These are phyloP conservation scores for Avena insularis DNA, from an alignment of 176 grass and related monocot genomes.

Conservation along the genomic window DNA sequence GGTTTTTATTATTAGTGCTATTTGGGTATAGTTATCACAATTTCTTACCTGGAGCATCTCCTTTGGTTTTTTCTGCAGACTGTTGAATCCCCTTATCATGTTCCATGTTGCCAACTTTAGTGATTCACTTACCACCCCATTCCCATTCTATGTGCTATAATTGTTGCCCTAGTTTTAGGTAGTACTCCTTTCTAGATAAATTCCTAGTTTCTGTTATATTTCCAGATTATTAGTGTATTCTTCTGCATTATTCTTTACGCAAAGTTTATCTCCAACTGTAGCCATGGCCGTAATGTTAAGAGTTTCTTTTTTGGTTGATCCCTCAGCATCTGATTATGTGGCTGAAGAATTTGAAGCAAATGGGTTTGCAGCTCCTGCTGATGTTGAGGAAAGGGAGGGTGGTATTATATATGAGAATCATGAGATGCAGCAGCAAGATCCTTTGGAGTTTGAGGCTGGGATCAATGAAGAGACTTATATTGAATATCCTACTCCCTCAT, in stretches of 20 bases:
- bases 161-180: neutral
- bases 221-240: constrained; percentile 4
- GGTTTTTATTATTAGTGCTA: constrained; percentile 18
- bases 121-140: neutral
- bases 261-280: neutral
- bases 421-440: constrained; percentile 57
- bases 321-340: constrained; percentile 57
- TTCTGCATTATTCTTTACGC: neutral
- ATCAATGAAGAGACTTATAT: constrained; percentile 40
- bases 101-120: neutral
- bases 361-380: constrained; percentile 40
- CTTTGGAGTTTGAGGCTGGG: constrained; percentile 41
- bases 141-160: neutral
- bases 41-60: neutral
- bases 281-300: neutral
- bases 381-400: constrained; percentile 41
- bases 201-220: neutral
- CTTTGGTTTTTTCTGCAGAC: neutral
- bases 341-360: constrained; percentile 46
- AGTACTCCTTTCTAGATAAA: neutral
- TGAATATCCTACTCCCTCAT: constrained; percentile 40
- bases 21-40: neutral
- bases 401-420: constrained; percentile 45
- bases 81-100: neutral
- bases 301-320: constrained; percentile 29